Base-by-base conservation (phyloP, 2,329 filamentous ascomycete genomes). In the Lachnellula occidentalis region DNA sequence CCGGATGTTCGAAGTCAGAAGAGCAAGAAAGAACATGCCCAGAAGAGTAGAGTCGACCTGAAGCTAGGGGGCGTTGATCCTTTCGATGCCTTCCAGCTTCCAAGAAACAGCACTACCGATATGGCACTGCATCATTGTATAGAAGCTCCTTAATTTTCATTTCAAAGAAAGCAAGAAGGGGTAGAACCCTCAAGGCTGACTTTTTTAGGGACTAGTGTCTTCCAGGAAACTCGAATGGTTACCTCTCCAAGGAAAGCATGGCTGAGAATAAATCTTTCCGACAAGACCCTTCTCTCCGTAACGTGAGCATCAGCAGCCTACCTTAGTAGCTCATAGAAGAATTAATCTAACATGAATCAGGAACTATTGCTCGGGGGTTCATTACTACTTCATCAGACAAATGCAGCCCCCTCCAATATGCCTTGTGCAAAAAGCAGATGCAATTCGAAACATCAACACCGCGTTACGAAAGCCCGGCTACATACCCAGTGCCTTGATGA, bases 221-320 rank as follows among this genome's bases (percentile, higher is more conserved):
- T 57, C 42, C 54, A 57, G 43, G 50, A 57, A 17, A 57, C 54
- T 11, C 50, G 50, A n/a, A 57, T 57, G 50, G 22, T 51, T 7
- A 50, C 46, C 2, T 53, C 17, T 41, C 54, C 54, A 43, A 37
- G 54, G 34, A 45, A 49, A 36, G 31, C 34, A n/a, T 57, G 54
- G 54, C 36, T 57, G 46, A 34, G 27, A 5, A 57, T 57, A 37
- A 57, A 57, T 50, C 54, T 57, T 15, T 57, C 54, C 2, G 54
- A 57, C 31, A 47, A 50, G 17, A 53, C 54, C 8, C 54, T 57
- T 34, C 54, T 57, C 24, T 53, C 54, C 12, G 54, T 57, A 31
- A 53, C 54, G 54, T 53, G 36, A 53, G 50, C n/a, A 34, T n/a
- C 27, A 4, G 17, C 9, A 41, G 37, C 37, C 37, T 19, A n/a